Base-by-base conservation (phyloP, 345 rosid species). In the Syzygium jambos region DNA sequence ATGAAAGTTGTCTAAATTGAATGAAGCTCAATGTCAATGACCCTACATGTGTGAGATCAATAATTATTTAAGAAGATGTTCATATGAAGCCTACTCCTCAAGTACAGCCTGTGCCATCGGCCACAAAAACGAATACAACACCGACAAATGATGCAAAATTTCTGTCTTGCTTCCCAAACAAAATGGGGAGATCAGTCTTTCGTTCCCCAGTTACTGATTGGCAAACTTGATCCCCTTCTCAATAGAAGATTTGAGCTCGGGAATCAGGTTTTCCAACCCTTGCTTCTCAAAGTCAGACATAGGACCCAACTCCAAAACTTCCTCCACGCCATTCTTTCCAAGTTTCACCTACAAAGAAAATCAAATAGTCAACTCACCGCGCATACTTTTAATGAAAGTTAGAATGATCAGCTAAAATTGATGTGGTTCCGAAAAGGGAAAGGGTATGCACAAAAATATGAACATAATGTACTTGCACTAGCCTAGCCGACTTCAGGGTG, bases 201-300 rank as follows among this genome's bases (percentile, higher is more conserved):
- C 38, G 68, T 63, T 27, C 25, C 52, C 57, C 85, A 59, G 85
- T 80, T 87, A 86, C 84, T 90, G 86, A 86, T 89, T 93, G 88
- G 95, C 96, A 86, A 95, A 96, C 83, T 95, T 90, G 90, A 95
- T 92, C 86, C 99, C 99, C 91, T 95, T 95, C 91, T 93, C 96
- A 77, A 95, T 95, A 9, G 97, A 95, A 30, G 96, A 25, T 85
- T 86, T 90, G 84, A 96, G 95, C 85, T 95, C 97, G 7, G 98
- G 94, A 90, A 95, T 95, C 85, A 96, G 92, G 65, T 73, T 92
- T 88, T 94, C 96, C 88, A 95, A 88, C 41, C 97, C 96, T 88
- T 93, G 92, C 88, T 93, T 93, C 88, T 95, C 98, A 15, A 21
- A 95, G 89, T 94, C 97, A 1, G 98, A 96, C 25, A 96, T 93